phyloP scores from a whole-genome alignment of 1,139 yeast species.

The Komagataea norvegica region DNA sequence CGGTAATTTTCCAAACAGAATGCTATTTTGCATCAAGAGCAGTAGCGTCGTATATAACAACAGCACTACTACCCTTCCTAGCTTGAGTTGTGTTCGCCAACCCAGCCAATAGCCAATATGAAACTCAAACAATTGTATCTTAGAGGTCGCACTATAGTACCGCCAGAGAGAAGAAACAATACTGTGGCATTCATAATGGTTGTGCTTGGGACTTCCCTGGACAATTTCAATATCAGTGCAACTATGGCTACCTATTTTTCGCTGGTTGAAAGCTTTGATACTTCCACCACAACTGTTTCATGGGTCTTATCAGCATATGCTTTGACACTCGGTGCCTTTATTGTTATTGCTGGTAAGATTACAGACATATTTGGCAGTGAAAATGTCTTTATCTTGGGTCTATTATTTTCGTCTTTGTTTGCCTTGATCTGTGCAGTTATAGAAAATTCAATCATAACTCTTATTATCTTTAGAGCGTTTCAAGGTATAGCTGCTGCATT shows the following conservation, averaged over 20 bases:
- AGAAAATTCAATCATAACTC: constrained; percentile 25
- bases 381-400: constrained; percentile 24
- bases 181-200: constrained; percentile 10
- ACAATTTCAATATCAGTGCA: constrained; percentile 28
- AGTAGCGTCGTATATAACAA: too few species aligned
- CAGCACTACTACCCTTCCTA: too few species aligned
- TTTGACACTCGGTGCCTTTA: constrained; percentile 34
- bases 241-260: constrained; percentile 25
- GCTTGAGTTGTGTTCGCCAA: too few species aligned
- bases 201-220: constrained; percentile 17
- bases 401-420: constrained; percentile 24
- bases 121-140: too few species aligned
- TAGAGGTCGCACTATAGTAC: too few species aligned
- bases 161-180: too few species aligned
- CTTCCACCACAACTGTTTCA: constrained; percentile 26
- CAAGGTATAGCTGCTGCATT: constrained; percentile 36
- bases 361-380: constrained; percentile 34
- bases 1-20: too few species aligned
- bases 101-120: too few species aligned
- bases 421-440: constrained; percentile 30
- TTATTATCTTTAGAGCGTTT: constrained; percentile 34
- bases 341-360: constrained; percentile 33
- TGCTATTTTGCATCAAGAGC: too few species aligned
- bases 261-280: constrained; percentile 25
- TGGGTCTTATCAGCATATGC: constrained; percentile 37